These are phyloP conservation scores for Erodium moschatum DNA, from an alignment of 441 rosid species.

Conservation along the genomic window DNA sequence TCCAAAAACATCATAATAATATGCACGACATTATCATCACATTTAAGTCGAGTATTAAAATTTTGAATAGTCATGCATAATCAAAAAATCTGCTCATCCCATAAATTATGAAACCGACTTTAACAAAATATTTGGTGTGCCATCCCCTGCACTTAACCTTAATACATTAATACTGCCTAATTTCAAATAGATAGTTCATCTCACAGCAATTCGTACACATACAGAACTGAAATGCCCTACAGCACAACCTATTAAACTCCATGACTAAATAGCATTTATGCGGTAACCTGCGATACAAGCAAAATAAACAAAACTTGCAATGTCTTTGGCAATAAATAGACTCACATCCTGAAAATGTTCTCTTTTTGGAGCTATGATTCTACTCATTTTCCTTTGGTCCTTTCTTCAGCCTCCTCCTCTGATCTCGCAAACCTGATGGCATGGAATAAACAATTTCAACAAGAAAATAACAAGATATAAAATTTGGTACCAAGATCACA, in stretches of 20 bases:
- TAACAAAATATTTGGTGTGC: too few species aligned
- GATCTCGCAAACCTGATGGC: constrained; percentile 56
- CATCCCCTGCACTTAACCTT: too few species aligned
- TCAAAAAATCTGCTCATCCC: not conserved
- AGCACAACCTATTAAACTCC: not conserved
- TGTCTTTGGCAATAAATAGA: not conserved
- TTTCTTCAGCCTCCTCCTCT: constrained; percentile 62
- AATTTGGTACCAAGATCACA: not conserved
- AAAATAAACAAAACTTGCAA: not conserved
- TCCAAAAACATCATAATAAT: too few species aligned
- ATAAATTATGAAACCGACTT: too few species aligned
- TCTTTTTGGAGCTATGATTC: not conserved
- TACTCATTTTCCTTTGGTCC: constrained; percentile 24
- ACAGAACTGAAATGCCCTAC: not conserved
- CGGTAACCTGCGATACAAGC: not conserved
- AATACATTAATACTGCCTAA: not conserved
- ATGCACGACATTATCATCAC: too few species aligned
- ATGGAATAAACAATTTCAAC: not conserved
- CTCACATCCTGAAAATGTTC: not conserved
- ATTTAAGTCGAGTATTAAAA: too few species aligned
- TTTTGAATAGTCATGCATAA: too few species aligned
- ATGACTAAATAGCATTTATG: not conserved
- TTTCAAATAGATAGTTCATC: not conserved
- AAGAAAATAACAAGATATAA: not conserved
- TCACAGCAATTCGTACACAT: not conserved